Conservation (phyloP, 345 rosid species). For the Eutrema yunnanense region DNA sequence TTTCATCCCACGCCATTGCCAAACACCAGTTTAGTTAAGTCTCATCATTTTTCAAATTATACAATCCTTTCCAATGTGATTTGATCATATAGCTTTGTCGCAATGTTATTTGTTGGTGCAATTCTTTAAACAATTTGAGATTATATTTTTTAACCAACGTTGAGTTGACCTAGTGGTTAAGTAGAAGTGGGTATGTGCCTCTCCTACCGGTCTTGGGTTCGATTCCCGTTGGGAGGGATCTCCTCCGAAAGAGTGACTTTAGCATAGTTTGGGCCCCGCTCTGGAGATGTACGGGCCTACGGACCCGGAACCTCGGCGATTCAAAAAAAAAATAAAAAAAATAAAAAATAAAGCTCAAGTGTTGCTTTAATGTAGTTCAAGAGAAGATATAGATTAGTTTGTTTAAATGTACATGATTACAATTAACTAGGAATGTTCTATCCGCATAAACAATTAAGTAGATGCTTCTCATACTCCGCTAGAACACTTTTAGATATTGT, state of each 20-base stretch:
- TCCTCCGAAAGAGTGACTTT: too few relatives aligned
- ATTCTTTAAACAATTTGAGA: background rate
- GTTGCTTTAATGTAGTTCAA: background rate
- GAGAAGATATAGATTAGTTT: background rate
- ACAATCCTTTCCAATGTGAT: background rate
- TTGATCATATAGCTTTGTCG: background rate
- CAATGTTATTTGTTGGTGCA: background rate
- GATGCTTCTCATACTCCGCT: too few relatives aligned
- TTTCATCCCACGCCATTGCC: conserved; percentile 45
- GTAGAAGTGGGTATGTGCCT: too few relatives aligned
- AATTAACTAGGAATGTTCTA: background rate
- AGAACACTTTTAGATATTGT: too few relatives aligned
- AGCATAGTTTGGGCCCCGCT: too few relatives aligned
- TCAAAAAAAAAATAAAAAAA: too few relatives aligned
- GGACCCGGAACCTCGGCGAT: too few relatives aligned
- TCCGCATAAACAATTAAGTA: background rate
- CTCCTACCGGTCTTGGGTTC: too few relatives aligned
- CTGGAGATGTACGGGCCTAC: too few relatives aligned
- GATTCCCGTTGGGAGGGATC: too few relatives aligned
- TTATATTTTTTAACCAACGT: background rate
- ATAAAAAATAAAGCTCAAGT: background rate
- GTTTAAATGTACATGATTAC: background rate
- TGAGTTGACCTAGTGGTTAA: too few relatives aligned
- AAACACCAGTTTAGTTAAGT: conserved; percentile 13
- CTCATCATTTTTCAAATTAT: background rate